Conservation (phyloP, 257 asterid genomes). For the Cinchona pubescens region DNA sequence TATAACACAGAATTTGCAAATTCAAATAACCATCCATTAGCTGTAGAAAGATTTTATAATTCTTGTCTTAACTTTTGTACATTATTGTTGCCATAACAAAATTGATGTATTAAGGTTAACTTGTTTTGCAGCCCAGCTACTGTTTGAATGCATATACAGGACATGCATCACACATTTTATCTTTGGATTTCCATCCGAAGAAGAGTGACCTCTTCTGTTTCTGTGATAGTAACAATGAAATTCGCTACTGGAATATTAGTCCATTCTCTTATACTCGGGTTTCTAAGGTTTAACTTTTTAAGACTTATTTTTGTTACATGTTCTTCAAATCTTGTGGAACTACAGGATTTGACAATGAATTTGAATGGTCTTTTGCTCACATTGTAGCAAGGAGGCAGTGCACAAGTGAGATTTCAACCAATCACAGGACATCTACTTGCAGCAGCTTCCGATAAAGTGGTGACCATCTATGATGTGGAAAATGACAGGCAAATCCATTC, state of each 20-base stretch:
- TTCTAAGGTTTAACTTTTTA: conserved; percentile 58
- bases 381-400: conserved; percentile 89
- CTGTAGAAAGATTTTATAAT: neutral
- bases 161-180: conserved; percentile 73
- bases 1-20: neutral
- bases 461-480: conserved; percentile 84
- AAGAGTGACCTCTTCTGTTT: conserved; percentile 89
- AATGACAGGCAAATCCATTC: conserved; percentile 79
- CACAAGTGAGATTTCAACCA: conserved; percentile 97
- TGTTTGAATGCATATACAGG: conserved; percentile 77
- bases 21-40: conserved; percentile 2
- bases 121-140: conserved; percentile 74
- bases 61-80: neutral
- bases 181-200: conserved; percentile 93
- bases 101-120: conserved; percentile 20
- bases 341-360: conserved; percentile 7
- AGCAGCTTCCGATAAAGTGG: conserved; percentile 89
- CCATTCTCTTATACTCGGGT: conserved; percentile 65
- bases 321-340: neutral
- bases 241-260: conserved; percentile 68
- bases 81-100: neutral
- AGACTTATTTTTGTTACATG: neutral
- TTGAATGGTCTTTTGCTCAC: conserved; percentile 13
- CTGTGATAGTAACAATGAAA: conserved; percentile 77
- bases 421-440: conserved; percentile 76